Conservation (phyloP, 192 early-diverging fungal species). For the Coemansia sp. region DNA sequence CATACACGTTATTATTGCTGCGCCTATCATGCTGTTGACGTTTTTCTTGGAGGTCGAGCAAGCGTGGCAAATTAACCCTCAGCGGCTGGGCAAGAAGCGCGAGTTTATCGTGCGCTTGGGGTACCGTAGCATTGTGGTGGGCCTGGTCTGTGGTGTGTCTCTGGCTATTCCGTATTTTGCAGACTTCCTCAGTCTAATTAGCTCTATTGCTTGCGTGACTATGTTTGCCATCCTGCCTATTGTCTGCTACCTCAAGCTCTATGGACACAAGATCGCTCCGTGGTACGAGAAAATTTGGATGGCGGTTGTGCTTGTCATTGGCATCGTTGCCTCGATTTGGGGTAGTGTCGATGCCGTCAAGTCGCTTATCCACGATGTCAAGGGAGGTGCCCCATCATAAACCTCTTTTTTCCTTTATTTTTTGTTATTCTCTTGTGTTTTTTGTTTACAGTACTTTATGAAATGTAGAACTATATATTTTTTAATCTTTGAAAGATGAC, state of each 20-base stretch:
- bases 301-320: conserved; percentile 57
- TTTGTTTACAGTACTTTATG: not conserved
- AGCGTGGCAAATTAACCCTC: conserved; percentile 53
- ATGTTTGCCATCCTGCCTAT: conserved; percentile 77
- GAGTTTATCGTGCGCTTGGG: conserved; percentile 59
- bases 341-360: conserved; percentile 68
- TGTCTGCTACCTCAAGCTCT: conserved; percentile 69
- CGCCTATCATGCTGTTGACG: conserved; percentile 73
- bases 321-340: conserved; percentile 61
- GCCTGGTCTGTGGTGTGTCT: conserved; percentile 59
- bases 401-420: not conserved
- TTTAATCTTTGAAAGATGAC: not conserved
- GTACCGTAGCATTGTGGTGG: conserved; percentile 60
- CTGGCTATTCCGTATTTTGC: conserved; percentile 75
- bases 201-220: conserved; percentile 68
- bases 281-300: conserved; percentile 58
- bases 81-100: conserved; percentile 39
- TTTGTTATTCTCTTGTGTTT: not conserved
- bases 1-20: conserved; percentile 75
- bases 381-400: conserved; percentile 10
- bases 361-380: conserved; percentile 57
- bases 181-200: conserved; percentile 74
- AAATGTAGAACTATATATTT: not conserved
- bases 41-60: conserved; percentile 68
- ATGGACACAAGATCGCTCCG: conserved; percentile 55